Base-by-base conservation (phyloP, 2,329 filamentous ascomycete species). In the Aaosphaeria arxii region DNA sequence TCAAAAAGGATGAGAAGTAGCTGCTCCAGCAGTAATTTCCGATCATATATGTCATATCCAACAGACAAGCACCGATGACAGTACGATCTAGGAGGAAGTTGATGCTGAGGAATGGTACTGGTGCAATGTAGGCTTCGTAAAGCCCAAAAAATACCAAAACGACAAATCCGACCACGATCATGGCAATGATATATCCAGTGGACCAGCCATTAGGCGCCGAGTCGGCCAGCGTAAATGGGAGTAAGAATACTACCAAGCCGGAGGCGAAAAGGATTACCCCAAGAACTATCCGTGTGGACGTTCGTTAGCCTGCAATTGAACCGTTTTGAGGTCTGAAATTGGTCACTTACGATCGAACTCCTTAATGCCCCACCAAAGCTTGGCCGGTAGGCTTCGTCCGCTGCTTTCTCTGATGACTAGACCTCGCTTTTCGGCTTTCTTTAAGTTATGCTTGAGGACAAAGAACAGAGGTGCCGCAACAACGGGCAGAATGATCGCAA, bases 401-500 rank as follows among this genome's bases (percentile, higher is more conserved):
- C 66, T 59, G 52, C 71, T 75, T 57, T 74, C 75, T 24, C 62
- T 66, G 31, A 85, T 58, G 0, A 84, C 77, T 0, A 43, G 24
- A 7, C 78, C 73, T 1, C 69, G 61, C 0, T 80, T 77, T 47
- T 85, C 69, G 48, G 79, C 75, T 30, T 82, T 82, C 50, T 78
- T 79, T 24, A 84, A 73, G 79, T 57, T 57, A 33, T 55, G 39
- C 42, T 55, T 52, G 47, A 87, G 71, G 3, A 86, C 70, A 9
- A 74, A 59, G 17, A 79, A 79, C 11, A 89, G 71, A 0, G 86
- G 86, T 5, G 82, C 51, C 13, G 78, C 78, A 13, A 86, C 75
- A 42, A 77, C 67, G 1, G 85, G 84, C 5, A 83, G 71, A 50
- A 88, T 75, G 54, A 89, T 83, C 38, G 80, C 74, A 64, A 85